A percentile compares a stretch with the other conserved stretches of the same genome.
Conservation (phyloP, 2,329 filamentous ascomycete species). For the Curvularia eragrostidis region DNA sequence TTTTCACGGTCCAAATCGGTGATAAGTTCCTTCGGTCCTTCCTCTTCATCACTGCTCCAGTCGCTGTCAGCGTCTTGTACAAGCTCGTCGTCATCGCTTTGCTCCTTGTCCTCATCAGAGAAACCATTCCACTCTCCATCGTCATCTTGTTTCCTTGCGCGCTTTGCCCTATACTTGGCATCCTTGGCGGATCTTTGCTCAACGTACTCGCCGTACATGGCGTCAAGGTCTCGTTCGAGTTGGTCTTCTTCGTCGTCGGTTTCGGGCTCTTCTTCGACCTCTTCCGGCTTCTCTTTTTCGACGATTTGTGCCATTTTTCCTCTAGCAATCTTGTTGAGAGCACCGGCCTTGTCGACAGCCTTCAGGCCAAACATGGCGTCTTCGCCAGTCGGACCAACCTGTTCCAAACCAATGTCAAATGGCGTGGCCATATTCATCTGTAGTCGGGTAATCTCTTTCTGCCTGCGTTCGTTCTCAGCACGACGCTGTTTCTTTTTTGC, state of each 20-base stretch:
- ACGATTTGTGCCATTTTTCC: constrained; percentile 78
- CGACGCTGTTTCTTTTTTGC: constrained; percentile 84
- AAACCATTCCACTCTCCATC: constrained; percentile 84
- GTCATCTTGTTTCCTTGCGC: constrained; percentile 80
- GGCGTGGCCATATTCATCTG: constrained; percentile 97
- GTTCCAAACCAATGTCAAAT: constrained; percentile 94
- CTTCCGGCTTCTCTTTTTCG: constrained; percentile 57
- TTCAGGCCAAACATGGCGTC: constrained; percentile 89
- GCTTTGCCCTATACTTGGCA: constrained; percentile 89
- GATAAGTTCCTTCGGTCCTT: constrained; percentile 60
- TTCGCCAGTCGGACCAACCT: constrained; percentile 76
- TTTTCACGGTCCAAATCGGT: constrained; percentile 67
- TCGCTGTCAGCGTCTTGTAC: constrained; percentile 68
- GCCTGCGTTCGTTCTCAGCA: constrained; percentile 90
- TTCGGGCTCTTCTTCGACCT: constrained; percentile 59
- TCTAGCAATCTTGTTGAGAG: constrained; percentile 71
- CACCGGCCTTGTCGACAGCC: constrained; percentile 76
- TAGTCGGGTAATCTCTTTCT: constrained; percentile 93
- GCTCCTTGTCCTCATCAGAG: constrained; percentile 67
- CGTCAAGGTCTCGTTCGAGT: constrained; percentile 84
- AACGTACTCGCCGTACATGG: constrained; percentile 84
- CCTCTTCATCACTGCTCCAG: constrained; percentile 66
- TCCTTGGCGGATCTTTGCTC: constrained; percentile 80
- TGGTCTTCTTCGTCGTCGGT: constrained; percentile 81
- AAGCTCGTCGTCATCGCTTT: constrained; percentile 63